Base-by-base conservation (phyloP, 2,329 filamentous ascomycete genomes). In the Pseudocercospora macadamiae region DNA sequence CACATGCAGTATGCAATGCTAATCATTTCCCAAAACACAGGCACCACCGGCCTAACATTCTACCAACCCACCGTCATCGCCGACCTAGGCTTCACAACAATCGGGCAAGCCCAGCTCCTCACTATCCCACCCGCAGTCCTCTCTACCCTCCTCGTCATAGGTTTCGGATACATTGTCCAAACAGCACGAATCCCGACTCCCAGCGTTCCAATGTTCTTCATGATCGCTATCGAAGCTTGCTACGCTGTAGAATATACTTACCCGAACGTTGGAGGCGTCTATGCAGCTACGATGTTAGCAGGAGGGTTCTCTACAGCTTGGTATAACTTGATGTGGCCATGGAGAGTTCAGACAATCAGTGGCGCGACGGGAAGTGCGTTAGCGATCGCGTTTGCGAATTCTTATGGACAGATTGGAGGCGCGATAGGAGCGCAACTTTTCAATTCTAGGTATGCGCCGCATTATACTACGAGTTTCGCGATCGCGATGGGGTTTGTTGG, bases 401-500 rank as follows among this genome's bases (percentile, higher is more conserved):
- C 44, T 19, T 61, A 61, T 23, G 51, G 59, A 14, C 55, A 59
- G 45, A 83, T 84, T 59, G 82, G 81, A 14, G 80, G 82, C 61
- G 82, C 82, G 44, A 80, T 84, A 57, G 71, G 73, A 2, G 73
- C 72, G 4, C 57, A 68, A 30, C 70, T 73, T 5, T 79, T 79
- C 64, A 67, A 64, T 0, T 44, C 47, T 8, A 42, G 28, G 14
- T 57, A 48, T 36, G 54, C 54, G 19, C 58, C 58, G 14, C 21
- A 44, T 10, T 61, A 57, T 36, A 34, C 28, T 6, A 32, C 49
- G 3, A 42, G 44, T 16, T 57, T 61, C 23, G 58, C 54, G 9
- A 57, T 54, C 14, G 58, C 49, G 2, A 61, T 61, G 58, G 59
- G 54, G 5, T 51, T 61, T 19, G 55, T 61, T 9, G 54, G 49